A percentile compares a stretch with the other conserved stretches of the same genome.
These are phyloP conservation scores for Petunia secreta DNA, from an alignment of 257 asterid genomes.

Conservation along the genomic window DNA sequence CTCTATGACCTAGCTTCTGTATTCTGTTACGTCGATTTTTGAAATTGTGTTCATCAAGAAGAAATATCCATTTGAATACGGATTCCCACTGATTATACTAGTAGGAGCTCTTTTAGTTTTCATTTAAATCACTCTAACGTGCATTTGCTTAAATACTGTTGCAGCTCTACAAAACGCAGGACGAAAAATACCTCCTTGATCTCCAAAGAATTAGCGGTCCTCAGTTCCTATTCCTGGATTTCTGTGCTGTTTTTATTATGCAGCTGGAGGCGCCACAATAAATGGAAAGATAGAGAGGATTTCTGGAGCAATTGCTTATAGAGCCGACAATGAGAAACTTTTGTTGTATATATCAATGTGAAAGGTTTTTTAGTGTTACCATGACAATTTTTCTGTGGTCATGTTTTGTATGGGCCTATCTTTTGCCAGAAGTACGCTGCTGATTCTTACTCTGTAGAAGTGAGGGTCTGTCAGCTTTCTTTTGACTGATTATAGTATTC, in stretches of 20 bases:
- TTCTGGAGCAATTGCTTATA: slow-evolving; percentile 4
- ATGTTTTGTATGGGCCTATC: not conserved
- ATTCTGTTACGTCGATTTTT: too few relatives aligned
- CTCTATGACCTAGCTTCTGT: too few relatives aligned
- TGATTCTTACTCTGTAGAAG: not conserved
- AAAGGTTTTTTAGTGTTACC: not conserved
- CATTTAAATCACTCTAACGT: not conserved
- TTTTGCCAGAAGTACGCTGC: too few relatives aligned
- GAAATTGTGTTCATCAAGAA: too few relatives aligned
- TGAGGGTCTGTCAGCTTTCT: too few relatives aligned
- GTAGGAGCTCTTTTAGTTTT: not conserved
- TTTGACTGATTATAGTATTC: too few relatives aligned
- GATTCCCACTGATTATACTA: slow-evolving; percentile 15
- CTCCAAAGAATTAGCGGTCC: slow-evolving; percentile 93
- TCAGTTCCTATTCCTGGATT: slow-evolving; percentile 84
- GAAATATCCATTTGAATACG: not conserved
- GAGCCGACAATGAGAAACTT: not conserved
- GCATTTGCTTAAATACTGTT: slow-evolving; percentile 29
- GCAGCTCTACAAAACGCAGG: slow-evolving; percentile 88
- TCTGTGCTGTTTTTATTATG: slow-evolving; percentile 79
- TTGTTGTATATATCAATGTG: slow-evolving; percentile 15
- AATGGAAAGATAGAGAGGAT: not conserved
- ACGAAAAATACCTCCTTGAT: slow-evolving; percentile 81
- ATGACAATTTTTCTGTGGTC: not conserved
- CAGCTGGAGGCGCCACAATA: slow-evolving; percentile 55